Evolutionary conservation across 805 yeast species (phyloP), one percentile per base, ranked within the genome.

Genomic region (Candida endomychidarum): DNA sequence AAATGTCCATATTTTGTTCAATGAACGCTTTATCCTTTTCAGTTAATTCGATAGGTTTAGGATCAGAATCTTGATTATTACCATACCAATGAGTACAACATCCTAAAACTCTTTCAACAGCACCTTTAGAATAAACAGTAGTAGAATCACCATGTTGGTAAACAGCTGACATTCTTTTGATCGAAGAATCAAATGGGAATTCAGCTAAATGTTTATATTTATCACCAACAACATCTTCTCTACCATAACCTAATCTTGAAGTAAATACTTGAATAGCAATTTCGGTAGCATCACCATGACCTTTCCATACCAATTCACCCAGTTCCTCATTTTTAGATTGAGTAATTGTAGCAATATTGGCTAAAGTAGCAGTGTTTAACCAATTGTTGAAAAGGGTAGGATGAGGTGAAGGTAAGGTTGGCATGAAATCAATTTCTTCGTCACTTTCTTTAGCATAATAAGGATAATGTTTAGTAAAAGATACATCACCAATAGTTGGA

Each of bases 231-330:
- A 65, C 74, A 9, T 73, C 65, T 10, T 66, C 65, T 51, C 85
- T 72, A 16, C 74, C 71, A 45, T 62, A 67, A 21, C 72, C 73
- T 45, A 82, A 63, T 52, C 89, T 75, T 9, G 80, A 63, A 16
- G 81, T 75, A 54, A 83, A 85, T 0, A 86, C 91, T 54, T 86
- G 91, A 46, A 87, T 82, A 3, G 96, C 95, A 53, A 84, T 81
- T 63, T 87, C 96, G 2, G 96, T 87, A 29, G 96, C 91, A 56
- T 87, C 96, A 44, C 96, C 96, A 55, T 50, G 69, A 22, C 56
- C 70, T 47, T 57, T 67, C 74, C 74, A 53, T 37, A 48, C 59
- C 45, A 58, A 38, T 31, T 61, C 62, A 4, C 58, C 61, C 20
- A 58, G 49, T 20, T 53, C 56, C 24, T 49, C 58, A 40, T 66